phyloP scores from a whole-genome alignment of 2,329 filamentous ascomycete species.

The Cadophora sp. region DNA sequence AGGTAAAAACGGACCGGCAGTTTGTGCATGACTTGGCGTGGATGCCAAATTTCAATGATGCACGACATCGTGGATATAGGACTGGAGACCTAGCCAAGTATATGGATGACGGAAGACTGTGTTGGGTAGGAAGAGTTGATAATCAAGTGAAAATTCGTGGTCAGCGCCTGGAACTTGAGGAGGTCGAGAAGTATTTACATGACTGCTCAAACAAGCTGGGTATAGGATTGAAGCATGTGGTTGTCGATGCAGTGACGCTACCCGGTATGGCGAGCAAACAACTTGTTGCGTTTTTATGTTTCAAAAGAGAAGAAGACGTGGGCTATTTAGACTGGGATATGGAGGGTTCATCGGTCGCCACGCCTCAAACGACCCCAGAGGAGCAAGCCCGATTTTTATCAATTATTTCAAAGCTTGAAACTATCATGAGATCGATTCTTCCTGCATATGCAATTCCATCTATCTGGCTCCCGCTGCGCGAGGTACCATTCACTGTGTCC shows the following conservation, averaged over 20 bases:
- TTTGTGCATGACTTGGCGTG: conserved; percentile 63
- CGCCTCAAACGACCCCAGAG: not conserved
- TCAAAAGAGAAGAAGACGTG: not conserved
- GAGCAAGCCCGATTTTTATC: not conserved
- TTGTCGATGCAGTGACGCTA: conserved; percentile 1
- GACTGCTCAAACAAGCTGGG: not conserved
- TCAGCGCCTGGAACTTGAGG: conserved; percentile 60
- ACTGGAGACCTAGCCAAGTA: conserved; percentile 65
- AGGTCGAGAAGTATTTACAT: conserved; percentile 39
- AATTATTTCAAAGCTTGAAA: not conserved
- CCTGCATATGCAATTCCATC: conserved; percentile 5
- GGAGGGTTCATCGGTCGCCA: not conserved
- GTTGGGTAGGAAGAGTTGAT: conserved; percentile 67
- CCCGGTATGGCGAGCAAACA: not conserved
- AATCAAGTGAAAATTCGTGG: conserved; percentile 70
- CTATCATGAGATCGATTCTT: not conserved
- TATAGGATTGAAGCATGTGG: not conserved
- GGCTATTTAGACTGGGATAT: conserved; percentile 2
- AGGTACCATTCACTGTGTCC: conserved; percentile 9
- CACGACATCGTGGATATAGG: conserved; percentile 56
- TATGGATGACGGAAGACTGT: conserved; percentile 54
- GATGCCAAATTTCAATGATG: conserved; percentile 42
- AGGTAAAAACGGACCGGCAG: conserved; percentile 59
- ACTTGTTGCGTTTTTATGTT: conserved; percentile 11
- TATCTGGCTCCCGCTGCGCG: conserved; percentile 1